Percentiles rank a stretch among this genome's conserved stretches.
Conservation (phyloP, 2,329 filamentous ascomycete species). For the Chaetomium globosum region DNA sequence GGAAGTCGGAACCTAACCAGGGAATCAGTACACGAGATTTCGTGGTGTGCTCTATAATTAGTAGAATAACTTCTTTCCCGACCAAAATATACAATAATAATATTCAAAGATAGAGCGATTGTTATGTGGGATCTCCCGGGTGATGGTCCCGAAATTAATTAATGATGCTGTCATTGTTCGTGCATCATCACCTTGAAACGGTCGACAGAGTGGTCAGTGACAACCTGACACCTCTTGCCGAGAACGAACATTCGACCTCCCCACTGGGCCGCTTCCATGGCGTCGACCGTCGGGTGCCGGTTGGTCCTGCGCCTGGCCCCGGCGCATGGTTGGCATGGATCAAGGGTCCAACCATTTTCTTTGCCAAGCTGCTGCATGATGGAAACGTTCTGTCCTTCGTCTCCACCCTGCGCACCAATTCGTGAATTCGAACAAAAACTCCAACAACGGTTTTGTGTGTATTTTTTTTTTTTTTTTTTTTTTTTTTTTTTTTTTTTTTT, state of each 20-base stretch:
- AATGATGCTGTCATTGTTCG: neutral
- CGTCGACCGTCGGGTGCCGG: conserved; percentile 20
- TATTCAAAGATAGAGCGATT: neutral
- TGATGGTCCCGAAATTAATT: neutral
- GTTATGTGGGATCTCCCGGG: neutral
- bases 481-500: neutral
- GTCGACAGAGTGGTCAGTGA: conserved; percentile 27
- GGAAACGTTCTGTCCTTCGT: conserved; percentile 18
- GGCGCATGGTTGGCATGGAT: conserved; percentile 30
- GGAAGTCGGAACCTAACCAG: neutral
- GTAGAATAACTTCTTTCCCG: neutral
- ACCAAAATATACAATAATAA: neutral
- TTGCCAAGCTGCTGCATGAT: conserved; percentile 25
- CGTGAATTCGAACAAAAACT: conserved; percentile 4
- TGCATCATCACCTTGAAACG: conserved; percentile 30
- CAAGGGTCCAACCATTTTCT: conserved; percentile 13
- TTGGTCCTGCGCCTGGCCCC: conserved; percentile 17
- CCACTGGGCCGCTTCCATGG: conserved; percentile 17
- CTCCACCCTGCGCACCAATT: conserved; percentile 37
- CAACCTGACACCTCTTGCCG: conserved; percentile 18
- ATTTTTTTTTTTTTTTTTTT: neutral
- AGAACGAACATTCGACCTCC: neutral
- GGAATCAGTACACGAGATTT: neutral
- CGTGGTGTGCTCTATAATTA: neutral
- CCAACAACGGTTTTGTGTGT: neutral